Conservation (phyloP, 352 stramenopile genomes). For the Pythium myriotylum region DNA sequence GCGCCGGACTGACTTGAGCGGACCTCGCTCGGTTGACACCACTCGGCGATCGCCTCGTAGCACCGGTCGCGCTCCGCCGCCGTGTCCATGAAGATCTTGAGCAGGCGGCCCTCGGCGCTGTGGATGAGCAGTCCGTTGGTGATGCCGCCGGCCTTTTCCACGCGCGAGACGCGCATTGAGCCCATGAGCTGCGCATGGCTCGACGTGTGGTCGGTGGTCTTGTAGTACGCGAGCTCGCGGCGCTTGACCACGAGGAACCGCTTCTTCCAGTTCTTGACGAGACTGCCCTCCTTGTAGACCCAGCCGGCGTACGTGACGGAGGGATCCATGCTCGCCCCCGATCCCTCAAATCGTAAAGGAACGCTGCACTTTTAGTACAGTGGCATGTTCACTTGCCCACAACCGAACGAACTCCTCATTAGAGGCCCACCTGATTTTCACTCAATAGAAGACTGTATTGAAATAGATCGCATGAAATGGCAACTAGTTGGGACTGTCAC, state of each 20-base stretch:
- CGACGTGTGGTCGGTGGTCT: conserved; percentile 49
- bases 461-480: neutral
- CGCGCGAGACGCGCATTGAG: conserved; percentile 64
- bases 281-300: conserved; percentile 79
- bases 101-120: conserved; percentile 61
- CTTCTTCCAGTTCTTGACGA: conserved; percentile 86
- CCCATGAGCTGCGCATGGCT: conserved; percentile 61
- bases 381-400: neutral
- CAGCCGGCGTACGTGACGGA: conserved; percentile 72
- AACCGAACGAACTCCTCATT: neutral
- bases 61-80: conserved; percentile 68
- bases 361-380: neutral
- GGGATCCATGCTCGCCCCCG: too few relatives aligned
- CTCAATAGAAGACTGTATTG: conserved; percentile 10
- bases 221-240: conserved; percentile 80
- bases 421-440: conserved; percentile 1
- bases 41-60: conserved; percentile 60
- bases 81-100: conserved; percentile 86
- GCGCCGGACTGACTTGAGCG: too few relatives aligned
- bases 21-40: conserved; percentile 20
- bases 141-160: conserved; percentile 66
- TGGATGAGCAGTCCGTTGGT: conserved; percentile 75
- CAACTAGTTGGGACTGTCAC: conserved; percentile 15
- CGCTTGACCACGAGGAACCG: conserved; percentile 81
- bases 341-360: neutral